Percentiles rank a stretch among this genome's conserved stretches.
Evolutionary conservation across 176 grass and related monocot genomes (phyloP).

Genomic region (Paspalum notatum): DNA sequence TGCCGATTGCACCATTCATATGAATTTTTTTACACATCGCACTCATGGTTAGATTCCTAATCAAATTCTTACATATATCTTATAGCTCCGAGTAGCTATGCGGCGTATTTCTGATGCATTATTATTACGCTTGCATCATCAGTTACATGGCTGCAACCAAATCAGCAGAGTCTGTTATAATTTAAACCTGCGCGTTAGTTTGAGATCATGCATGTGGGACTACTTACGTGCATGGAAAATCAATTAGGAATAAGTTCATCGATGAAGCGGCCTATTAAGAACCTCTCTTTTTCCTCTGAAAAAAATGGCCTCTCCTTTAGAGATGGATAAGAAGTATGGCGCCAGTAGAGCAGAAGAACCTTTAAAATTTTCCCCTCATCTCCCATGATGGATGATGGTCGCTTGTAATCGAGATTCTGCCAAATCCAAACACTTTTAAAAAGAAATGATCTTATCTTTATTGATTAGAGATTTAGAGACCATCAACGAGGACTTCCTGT

Average conservation of each 20-base stretch:
- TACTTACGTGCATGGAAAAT: neutral
- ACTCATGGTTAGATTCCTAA: too few relatives aligned
- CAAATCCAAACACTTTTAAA: neutral
- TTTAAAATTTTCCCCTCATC: neutral
- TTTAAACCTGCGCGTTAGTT: too few relatives aligned
- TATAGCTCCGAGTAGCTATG: too few relatives aligned
- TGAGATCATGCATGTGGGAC: neutral
- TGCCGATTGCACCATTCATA: too few relatives aligned
- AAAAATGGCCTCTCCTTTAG: conserved; percentile 21
- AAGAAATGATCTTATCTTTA: neutral
- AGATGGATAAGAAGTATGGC: neutral
- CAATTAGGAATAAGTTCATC: conserved; percentile 3
- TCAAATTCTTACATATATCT: too few relatives aligned
- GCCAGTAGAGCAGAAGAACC: neutral
- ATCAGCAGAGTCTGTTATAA: too few relatives aligned
- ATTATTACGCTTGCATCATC: neutral
- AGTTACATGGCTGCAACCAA: neutral
- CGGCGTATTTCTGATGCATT: too few relatives aligned
- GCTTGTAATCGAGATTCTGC: too few relatives aligned
- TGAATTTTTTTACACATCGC: too few relatives aligned
- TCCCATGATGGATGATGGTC: neutral
- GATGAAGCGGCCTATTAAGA: neutral
- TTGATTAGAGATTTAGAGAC: too few relatives aligned
- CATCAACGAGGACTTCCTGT: too few relatives aligned
- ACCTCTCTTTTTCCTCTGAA: conserved; percentile 20